Evolutionary conservation across 164 flowering plant genomes (phyloP), one percentile per base, ranked within the genome.

Genomic region (Umbilicus rupestris): DNA sequence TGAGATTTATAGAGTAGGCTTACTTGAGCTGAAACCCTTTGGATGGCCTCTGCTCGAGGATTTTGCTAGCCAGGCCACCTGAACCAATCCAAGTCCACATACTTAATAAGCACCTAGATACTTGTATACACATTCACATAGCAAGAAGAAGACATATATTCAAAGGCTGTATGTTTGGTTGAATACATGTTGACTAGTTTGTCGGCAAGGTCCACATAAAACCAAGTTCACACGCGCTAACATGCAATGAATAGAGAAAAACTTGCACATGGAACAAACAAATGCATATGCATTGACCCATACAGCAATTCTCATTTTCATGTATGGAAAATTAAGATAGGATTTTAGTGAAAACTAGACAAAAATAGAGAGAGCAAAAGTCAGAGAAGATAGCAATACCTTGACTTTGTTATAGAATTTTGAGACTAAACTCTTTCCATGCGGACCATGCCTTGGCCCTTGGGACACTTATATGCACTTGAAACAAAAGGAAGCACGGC

Each of bases 201-300:
- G 60, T 55, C 60, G 60, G 60, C 35, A 17, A 55, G 60, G 35
- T 55, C 60, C 33, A 55, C 60, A 55, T 28, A 28, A 28, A 55
- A 28, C 14, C 60, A 55, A 55, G 33, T 26, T 55, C 31, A 26
- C 31, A 55, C 28, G 22, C 58, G 6, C 58, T 52, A 52, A 52
- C 55, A 52, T 7, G 58, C 3, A 28, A 52, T 26, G 29, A 52
- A 24, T 24, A 24, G 10, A 50, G 30, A 52, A 52, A 52, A 52
- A 52, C 60, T 55, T 55, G 60, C 60, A 55, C 60, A 55, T 55
- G 60, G 60, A 55, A 55, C 29, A 55, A 55, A 16, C 60, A 26
- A 28, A 55, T 12, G 33, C 31, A 55, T 26, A 55, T 55, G 35
- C 28, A 28, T 24, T 28, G 60, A 28, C 35, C 60, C 35, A 55